phyloP scores from a whole-genome alignment of 176 grass and related monocot species.

The Cenchrus americanus region DNA sequence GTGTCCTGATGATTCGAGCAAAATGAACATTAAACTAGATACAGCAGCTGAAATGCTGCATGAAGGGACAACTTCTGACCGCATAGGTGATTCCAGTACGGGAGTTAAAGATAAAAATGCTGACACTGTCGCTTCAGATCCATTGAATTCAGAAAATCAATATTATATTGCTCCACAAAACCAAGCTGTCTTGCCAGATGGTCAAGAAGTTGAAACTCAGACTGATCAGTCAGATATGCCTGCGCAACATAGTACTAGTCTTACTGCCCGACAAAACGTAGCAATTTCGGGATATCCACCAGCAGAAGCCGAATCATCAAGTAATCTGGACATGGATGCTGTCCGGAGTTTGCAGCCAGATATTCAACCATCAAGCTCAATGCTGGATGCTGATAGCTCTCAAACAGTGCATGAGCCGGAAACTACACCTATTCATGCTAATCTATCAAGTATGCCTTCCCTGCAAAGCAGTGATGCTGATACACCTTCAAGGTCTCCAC shows the following conservation, averaged over 20 bases:
- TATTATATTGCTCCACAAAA: not conserved
- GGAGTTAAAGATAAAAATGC: slow-evolving; percentile 16
- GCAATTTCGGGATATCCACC: slow-evolving; percentile 3
- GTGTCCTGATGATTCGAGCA: not conserved
- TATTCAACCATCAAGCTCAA: slow-evolving; percentile 4
- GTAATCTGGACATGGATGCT: slow-evolving; percentile 11
- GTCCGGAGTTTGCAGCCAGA: slow-evolving; percentile 21
- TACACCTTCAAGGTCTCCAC: slow-evolving; percentile 21
- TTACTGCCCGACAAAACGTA: slow-evolving; percentile 15
- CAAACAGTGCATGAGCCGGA: slow-evolving; percentile 12
- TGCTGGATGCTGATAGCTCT: slow-evolving; percentile 8
- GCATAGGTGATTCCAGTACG: slow-evolving; percentile 27
- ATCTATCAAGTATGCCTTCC: slow-evolving; percentile 24
- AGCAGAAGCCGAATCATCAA: slow-evolving; percentile 31
- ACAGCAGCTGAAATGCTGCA: not conserved
- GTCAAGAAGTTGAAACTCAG: slow-evolving; percentile 22
- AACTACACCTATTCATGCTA: slow-evolving; percentile 6
- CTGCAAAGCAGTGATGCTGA: slow-evolving; percentile 32
- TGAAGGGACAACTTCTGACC: not conserved
- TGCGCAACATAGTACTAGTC: slow-evolving; percentile 25
- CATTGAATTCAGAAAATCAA: slow-evolving; percentile 1
- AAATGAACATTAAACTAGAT: slow-evolving; percentile 7
- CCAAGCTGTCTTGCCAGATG: not conserved
- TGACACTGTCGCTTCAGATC: not conserved
- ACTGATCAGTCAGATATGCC: slow-evolving; percentile 25